These are phyloP conservation scores for Chimonanthus salicifolius DNA, from an alignment of 164 flowering plant species.

Conservation along the genomic window DNA sequence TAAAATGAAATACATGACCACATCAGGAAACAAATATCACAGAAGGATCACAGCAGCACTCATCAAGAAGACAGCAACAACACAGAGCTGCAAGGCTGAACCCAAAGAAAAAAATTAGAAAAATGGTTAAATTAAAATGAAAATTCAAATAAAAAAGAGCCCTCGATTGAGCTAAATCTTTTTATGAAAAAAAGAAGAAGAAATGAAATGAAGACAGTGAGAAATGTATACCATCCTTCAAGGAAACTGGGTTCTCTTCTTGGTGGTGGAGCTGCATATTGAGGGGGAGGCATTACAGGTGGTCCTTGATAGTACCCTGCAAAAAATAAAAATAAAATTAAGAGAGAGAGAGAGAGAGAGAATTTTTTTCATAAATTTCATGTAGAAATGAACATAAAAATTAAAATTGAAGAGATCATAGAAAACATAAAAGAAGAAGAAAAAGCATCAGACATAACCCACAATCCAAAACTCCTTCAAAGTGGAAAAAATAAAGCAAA, in stretches of 20 bases:
- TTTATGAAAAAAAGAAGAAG: neutral
- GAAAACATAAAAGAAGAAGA: neutral
- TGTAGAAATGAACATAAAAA: neutral
- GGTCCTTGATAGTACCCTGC: constrained; percentile 72
- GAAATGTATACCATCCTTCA: constrained; percentile 50
- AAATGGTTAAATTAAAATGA: too few relatives aligned
- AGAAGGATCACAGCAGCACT: constrained; percentile 76
- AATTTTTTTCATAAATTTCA: neutral
- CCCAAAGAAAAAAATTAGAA: neutral
- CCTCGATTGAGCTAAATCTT: neutral
- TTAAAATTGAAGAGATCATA: neutral
- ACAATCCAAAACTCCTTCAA: too few relatives aligned
- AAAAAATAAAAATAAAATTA: neutral
- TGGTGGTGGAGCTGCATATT: constrained; percentile 41
- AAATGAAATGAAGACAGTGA: constrained; percentile 4
- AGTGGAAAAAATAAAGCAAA: too few relatives aligned
- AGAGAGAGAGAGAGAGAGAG: too few relatives aligned
- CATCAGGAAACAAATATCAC: constrained; percentile 33
- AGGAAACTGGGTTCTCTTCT: constrained; percentile 48
- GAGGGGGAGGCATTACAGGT: constrained; percentile 76
- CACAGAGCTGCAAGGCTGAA: constrained; percentile 68
- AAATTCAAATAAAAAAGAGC: too few relatives aligned
- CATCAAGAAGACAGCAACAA: constrained; percentile 68
- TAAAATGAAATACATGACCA: neutral
- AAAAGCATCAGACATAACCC: neutral